phyloP scores from a whole-genome alignment of 1,284 basidiomycete species.

The Neolentinus lepideus region DNA sequence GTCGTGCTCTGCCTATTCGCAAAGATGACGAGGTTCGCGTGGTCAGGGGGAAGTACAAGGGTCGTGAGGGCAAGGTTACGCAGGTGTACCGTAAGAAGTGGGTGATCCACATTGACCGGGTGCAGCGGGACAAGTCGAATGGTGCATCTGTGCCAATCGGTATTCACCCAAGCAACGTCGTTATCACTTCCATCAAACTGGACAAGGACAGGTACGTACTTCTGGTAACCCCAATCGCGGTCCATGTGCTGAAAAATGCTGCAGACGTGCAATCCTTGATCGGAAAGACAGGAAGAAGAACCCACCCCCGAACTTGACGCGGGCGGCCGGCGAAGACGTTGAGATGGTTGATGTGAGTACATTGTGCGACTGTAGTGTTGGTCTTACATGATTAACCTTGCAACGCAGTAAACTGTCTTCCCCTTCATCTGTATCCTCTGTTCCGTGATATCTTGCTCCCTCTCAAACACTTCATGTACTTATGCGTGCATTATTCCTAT shows the following conservation, averaged over 20 bases:
- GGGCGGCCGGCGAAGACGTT: constrained; percentile 44
- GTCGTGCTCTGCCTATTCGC: constrained; percentile 91
- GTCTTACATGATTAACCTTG: constrained; percentile 3
- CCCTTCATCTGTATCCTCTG: constrained; percentile 15
- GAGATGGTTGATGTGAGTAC: constrained; percentile 71
- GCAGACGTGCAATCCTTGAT: constrained; percentile 73
- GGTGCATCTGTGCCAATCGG: constrained; percentile 92
- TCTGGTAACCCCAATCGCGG: neutral
- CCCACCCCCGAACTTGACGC: constrained; percentile 15
- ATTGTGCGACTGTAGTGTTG: constrained; percentile 1
- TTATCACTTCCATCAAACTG: constrained; percentile 88
- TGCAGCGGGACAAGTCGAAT: constrained; percentile 97
- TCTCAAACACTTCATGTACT: constrained; percentile 44
- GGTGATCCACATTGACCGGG: constrained; percentile 98
- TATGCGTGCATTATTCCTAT: constrained; percentile 35
- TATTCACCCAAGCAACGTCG: constrained; percentile 96
- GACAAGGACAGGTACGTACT: constrained; percentile 73
- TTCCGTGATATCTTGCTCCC: constrained; percentile 20
- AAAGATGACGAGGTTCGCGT: constrained; percentile 99
- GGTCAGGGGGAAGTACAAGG: constrained; percentile 95
- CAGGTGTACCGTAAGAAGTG: constrained; percentile 99
- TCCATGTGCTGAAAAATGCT: neutral
- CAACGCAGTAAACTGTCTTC: constrained; percentile 24
- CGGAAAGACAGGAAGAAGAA: constrained; percentile 73
- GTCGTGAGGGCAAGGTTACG: constrained; percentile 95